Percentiles rank a stretch among this genome's conserved stretches.
Evolutionary conservation across 441 rosid genomes (phyloP).

Genomic region (Omphalea diandra): DNA sequence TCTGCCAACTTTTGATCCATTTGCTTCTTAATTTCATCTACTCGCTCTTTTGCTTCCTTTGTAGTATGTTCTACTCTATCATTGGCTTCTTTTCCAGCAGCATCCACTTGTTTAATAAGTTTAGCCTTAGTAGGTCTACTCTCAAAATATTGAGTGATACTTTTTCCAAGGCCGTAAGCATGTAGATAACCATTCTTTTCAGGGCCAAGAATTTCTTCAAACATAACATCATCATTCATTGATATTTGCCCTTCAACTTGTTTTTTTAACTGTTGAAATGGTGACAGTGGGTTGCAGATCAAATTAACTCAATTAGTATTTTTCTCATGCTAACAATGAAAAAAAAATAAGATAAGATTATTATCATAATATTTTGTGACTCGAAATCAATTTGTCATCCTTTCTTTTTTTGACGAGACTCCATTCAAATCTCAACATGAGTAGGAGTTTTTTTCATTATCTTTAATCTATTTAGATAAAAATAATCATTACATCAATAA

Average conservation of each 20-base stretch:
- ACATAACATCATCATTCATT: neutral
- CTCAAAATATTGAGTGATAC: neutral
- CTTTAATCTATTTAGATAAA: neutral
- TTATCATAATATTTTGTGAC: neutral
- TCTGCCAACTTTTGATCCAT: neutral
- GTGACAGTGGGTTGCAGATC: no score
- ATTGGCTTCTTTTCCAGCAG: neutral
- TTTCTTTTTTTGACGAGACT: neutral
- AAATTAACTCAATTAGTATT: no score
- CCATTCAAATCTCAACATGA: neutral
- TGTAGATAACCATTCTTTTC: neutral
- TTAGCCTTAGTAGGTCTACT: neutral
- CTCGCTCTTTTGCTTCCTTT: neutral
- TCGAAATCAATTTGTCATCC: neutral
- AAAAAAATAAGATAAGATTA: neutral
- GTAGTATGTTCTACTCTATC: neutral
- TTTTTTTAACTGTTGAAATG: neutral
- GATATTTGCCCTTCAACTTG: neutral
- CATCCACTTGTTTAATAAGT: neutral
- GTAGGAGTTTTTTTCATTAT: neutral
- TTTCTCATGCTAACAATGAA: neutral
- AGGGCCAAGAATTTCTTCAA: neutral
- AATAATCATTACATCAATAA: no score
- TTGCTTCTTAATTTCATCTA: neutral
- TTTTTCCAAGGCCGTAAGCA: conserved; percentile 1